A percentile compares a stretch with the other conserved stretches of the same genome.
Evolutionary conservation across 495 filamentous ascomycete genomes (phyloP).

Genomic region (Xylaria intraflava): DNA sequence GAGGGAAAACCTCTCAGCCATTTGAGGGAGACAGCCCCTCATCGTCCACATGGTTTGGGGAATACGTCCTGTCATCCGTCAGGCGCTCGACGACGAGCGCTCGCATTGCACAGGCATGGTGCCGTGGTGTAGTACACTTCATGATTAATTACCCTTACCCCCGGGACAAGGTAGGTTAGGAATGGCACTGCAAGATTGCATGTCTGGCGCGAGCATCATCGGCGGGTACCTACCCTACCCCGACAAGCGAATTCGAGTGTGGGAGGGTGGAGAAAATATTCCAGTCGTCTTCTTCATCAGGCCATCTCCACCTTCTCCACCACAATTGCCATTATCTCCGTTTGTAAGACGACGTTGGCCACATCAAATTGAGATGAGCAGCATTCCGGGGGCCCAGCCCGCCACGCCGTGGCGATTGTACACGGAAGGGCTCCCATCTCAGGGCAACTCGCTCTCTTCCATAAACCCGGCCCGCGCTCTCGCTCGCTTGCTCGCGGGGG

Average conservation of each 20-base stretch:
- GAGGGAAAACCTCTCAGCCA: slow-evolving; percentile 15
- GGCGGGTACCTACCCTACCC: slow-evolving; percentile 11
- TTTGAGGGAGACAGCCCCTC: slow-evolving; percentile 16
- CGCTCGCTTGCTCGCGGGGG: too few relatives aligned
- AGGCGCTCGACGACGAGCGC: not conserved
- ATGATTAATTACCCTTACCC: not conserved
- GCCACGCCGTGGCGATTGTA: slow-evolving; percentile 17
- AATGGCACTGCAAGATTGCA: slow-evolving; percentile 15
- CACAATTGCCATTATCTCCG: slow-evolving; percentile 30
- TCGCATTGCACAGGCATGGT: slow-evolving; percentile 2
- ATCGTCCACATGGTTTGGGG: slow-evolving; percentile 13
- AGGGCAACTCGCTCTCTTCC: slow-evolving; percentile 1
- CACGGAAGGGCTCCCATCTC: slow-evolving; percentile 7
- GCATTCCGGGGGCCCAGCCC: slow-evolving; percentile 23
- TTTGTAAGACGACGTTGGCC: slow-evolving; percentile 27
- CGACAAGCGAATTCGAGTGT: not conserved
- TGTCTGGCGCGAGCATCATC: slow-evolving; percentile 20
- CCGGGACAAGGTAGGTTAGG: not conserved
- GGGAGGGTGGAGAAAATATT: slow-evolving; percentile 10
- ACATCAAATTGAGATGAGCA: slow-evolving; percentile 33
- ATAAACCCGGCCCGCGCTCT: not conserved
- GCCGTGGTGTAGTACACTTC: not conserved
- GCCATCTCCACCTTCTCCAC: slow-evolving; percentile 23
- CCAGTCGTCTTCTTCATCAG: slow-evolving; percentile 22
- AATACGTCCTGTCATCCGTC: slow-evolving; percentile 21